phyloP scores from a whole-genome alignment of 352 stramenopile genomes.

The Phytopythium chamaehyphon region DNA sequence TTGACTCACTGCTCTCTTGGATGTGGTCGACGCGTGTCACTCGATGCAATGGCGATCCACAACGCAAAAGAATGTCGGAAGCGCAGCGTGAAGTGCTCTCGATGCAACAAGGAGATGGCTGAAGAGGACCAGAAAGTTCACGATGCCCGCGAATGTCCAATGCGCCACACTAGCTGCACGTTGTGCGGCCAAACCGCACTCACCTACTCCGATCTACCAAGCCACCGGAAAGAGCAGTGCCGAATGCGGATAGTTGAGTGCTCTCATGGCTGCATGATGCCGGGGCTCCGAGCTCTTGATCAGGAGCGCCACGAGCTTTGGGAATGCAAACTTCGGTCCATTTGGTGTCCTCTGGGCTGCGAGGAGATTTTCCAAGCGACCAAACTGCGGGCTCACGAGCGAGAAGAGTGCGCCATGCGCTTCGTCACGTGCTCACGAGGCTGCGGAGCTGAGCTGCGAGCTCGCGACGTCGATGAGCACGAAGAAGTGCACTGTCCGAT shows the following conservation, averaged over 20 bases:
- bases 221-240: conserved; percentile 44
- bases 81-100: conserved; percentile 28
- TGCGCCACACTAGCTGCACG: conserved; percentile 46
- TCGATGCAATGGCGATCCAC: conserved; percentile 39
- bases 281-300: conserved; percentile 48
- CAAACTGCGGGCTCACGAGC: conserved; percentile 49
- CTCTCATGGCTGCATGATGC: conserved; percentile 42
- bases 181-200: conserved; percentile 49
- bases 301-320: conserved; percentile 52
- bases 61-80: conserved; percentile 33
- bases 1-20: conserved; percentile 33
- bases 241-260: conserved; percentile 59
- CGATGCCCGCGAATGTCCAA: conserved; percentile 24
- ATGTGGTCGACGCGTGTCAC: conserved; percentile 49
- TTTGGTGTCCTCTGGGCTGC: conserved; percentile 71
- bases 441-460: conserved; percentile 60
- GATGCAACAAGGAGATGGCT: conserved; percentile 27
- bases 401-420: conserved; percentile 46
- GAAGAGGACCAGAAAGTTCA: conserved; percentile 36
- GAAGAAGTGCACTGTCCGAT: conserved; percentile 33
- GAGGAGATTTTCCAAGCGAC: conserved; percentile 42
- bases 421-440: conserved; percentile 45
- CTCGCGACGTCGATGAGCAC: conserved; percentile 51
- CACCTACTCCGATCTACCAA: conserved; percentile 18
- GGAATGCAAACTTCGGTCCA: conserved; percentile 52